Evolutionary conservation across 108 stramenopile genomes (phyloP).

Genomic region (Nitzschia putrida): DNA sequence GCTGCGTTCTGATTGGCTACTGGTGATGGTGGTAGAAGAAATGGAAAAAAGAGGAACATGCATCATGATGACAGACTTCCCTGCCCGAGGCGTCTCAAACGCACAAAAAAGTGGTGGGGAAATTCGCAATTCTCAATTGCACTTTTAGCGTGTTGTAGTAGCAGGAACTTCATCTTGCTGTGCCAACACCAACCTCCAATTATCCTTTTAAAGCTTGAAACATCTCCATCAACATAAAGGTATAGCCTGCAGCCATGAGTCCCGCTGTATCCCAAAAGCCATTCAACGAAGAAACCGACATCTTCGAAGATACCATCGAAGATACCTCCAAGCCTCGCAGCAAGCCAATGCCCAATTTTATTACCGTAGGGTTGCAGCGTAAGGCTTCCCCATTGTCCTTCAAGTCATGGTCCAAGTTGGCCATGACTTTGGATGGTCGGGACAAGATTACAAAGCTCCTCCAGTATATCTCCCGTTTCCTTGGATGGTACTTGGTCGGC

Average conservation of each 20-base stretch:
- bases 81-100: too few relatives aligned
- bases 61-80: too few relatives aligned
- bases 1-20: too few relatives aligned
- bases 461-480: conserved; percentile 64
- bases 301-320: neutral
- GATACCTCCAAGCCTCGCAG: neutral
- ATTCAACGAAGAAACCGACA: neutral
- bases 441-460: conserved; percentile 84
- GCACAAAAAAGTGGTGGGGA: too few relatives aligned
- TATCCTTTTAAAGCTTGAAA: too few relatives aligned
- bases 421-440: conserved; percentile 75
- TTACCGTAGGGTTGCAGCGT: conserved; percentile 28
- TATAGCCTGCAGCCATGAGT: neutral
- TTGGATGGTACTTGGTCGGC: conserved; percentile 61
- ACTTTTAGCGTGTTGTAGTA: too few relatives aligned
- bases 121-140: too few relatives aligned
- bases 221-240: too few relatives aligned
- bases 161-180: too few relatives aligned
- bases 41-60: too few relatives aligned
- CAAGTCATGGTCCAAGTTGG: conserved; percentile 68
- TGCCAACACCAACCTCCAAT: too few relatives aligned
- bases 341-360: conserved; percentile 14
- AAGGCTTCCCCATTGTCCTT: conserved; percentile 30
- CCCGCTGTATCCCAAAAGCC: neutral
- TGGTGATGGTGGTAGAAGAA: too few relatives aligned